Evolutionary conservation across 345 rosid species (phyloP).

Genomic region (Limnanthes douglasii): DNA sequence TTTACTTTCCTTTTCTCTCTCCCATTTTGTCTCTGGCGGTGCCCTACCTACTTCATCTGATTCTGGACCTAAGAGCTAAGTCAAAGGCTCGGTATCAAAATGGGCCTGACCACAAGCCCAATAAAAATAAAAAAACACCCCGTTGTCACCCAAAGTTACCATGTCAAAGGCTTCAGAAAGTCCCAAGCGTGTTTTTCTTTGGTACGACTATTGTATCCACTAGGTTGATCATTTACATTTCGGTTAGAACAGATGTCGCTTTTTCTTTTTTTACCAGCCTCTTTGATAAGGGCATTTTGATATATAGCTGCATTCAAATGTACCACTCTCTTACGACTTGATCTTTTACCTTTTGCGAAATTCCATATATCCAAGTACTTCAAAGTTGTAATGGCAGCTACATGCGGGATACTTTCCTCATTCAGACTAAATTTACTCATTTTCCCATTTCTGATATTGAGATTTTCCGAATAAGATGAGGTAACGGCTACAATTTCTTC

Average conservation of each 20-base stretch:
- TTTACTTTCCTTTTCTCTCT: too few relatives aligned
- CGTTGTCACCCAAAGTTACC: too few relatives aligned
- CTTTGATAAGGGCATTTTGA: neutral
- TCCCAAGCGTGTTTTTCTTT: neutral
- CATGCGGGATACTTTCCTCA: slow-evolving; percentile 10
- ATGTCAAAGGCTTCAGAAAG: too few relatives aligned
- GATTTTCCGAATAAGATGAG: slow-evolving; percentile 60
- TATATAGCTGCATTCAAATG: slow-evolving; percentile 5
- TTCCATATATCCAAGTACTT: slow-evolving; percentile 22
- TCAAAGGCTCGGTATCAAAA: too few relatives aligned
- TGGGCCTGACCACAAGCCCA: too few relatives aligned
- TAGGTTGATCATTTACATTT: too few relatives aligned
- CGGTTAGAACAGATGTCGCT: neutral
- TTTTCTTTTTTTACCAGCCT: slow-evolving; percentile 3
- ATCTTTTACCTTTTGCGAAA: slow-evolving; percentile 44
- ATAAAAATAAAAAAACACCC: too few relatives aligned
- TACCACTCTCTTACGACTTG: slow-evolving; percentile 11
- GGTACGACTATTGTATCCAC: neutral
- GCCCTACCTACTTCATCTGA: too few relatives aligned
- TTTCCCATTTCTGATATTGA: slow-evolving; percentile 18
- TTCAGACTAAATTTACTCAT: slow-evolving; percentile 11
- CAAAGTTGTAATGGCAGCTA: slow-evolving; percentile 9
- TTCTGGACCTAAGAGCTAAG: too few relatives aligned
- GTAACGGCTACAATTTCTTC: slow-evolving; percentile 74
- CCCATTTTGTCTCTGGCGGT: too few relatives aligned